These are phyloP conservation scores for Picocystis salinarum DNA, from an alignment of 139 green algal species.

Conservation along the genomic window DNA sequence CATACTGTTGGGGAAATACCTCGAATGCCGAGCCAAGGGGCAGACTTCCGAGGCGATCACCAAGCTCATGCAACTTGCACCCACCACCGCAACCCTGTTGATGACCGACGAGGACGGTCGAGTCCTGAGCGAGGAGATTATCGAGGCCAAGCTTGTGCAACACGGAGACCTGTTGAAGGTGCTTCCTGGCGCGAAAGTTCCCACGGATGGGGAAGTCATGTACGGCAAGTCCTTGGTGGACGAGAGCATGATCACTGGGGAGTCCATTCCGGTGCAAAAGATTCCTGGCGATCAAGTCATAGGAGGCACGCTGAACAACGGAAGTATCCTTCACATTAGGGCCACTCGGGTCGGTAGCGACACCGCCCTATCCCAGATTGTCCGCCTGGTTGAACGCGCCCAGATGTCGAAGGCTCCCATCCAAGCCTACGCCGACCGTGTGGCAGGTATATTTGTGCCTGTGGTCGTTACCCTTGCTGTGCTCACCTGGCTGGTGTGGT, in stretches of 20 bases:
- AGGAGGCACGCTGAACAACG: slow-evolving; percentile 78
- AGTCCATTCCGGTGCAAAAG: slow-evolving; percentile 58
- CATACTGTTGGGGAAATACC: slow-evolving; percentile 82
- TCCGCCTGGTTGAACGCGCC: slow-evolving; percentile 77
- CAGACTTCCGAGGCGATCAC: slow-evolving; percentile 61
- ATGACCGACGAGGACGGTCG: slow-evolving; percentile 22
- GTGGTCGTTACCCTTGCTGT: slow-evolving; percentile 54
- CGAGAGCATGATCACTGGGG: slow-evolving; percentile 93
- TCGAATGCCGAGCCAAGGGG: slow-evolving; percentile 38
- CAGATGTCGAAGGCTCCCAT: slow-evolving; percentile 93
- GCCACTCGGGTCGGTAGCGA: slow-evolving; percentile 54
- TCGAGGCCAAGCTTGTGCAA: slow-evolving; percentile 29
- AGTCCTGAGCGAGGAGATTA: slow-evolving; percentile 33
- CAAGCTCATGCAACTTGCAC: slow-evolving; percentile 54
- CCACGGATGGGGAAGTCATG: slow-evolving; percentile 68
- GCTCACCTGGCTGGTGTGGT: slow-evolving; percentile 61
- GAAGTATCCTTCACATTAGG: slow-evolving; percentile 33
- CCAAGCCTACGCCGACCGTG: slow-evolving; percentile 64
- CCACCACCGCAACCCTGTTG: slow-evolving; percentile 52
- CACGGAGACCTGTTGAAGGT: slow-evolving; percentile 33
- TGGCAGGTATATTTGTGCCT: slow-evolving; percentile 75
- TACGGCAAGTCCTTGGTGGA: slow-evolving; percentile 59
- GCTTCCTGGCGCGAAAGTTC: slow-evolving; percentile 55
- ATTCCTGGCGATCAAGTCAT: slow-evolving; percentile 39
- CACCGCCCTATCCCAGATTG: slow-evolving; percentile 75